Percentiles rank a stretch among this genome's conserved stretches.
phyloP scores from a whole-genome alignment of 305 asterid species.

The Fraxinus floribunda region DNA sequence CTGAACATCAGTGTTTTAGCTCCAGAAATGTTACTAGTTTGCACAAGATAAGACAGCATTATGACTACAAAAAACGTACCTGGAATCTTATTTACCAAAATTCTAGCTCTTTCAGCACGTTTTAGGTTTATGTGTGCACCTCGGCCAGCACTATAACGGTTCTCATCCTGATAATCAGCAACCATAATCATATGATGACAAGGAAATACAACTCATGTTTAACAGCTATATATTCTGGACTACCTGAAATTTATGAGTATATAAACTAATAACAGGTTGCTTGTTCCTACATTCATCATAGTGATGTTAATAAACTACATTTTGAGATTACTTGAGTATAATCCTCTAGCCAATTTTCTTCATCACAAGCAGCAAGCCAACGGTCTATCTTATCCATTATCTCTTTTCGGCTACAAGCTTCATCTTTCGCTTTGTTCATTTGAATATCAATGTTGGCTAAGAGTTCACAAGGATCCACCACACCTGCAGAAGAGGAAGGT shows the following conservation, averaged over 20 bases:
- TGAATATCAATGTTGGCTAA: conserved; percentile 79
- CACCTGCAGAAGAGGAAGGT: conserved; percentile 50
- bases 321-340: conserved; percentile 61
- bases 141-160: conserved; percentile 88
- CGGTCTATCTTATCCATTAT: conserved; percentile 78
- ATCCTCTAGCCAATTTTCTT: conserved; percentile 94
- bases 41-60: conserved; percentile 12
- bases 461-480: conserved; percentile 89
- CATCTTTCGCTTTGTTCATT: conserved; percentile 66
- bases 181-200: not conserved
- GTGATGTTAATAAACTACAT: not conserved
- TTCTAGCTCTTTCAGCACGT: conserved; percentile 89
- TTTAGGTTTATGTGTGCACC: conserved; percentile 86
- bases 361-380: conserved; percentile 93
- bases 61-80: conserved; percentile 37
- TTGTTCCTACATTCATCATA: not conserved
- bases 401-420: conserved; percentile 80
- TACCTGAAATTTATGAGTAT: not conserved
- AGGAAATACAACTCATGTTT: not conserved
- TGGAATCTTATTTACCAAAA: conserved; percentile 75
- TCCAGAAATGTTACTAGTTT: conserved; percentile 22
- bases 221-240: conserved; percentile 3
- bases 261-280: not conserved
- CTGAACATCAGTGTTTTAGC: conserved; percentile 41
- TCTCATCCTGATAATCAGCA: conserved; percentile 53